A percentile compares a stretch with the other conserved stretches of the same genome.
These are phyloP conservation scores for Moesziomyces aphidis DNA, from an alignment of 1,284 basidiomycete genomes.

Conservation along the genomic window DNA sequence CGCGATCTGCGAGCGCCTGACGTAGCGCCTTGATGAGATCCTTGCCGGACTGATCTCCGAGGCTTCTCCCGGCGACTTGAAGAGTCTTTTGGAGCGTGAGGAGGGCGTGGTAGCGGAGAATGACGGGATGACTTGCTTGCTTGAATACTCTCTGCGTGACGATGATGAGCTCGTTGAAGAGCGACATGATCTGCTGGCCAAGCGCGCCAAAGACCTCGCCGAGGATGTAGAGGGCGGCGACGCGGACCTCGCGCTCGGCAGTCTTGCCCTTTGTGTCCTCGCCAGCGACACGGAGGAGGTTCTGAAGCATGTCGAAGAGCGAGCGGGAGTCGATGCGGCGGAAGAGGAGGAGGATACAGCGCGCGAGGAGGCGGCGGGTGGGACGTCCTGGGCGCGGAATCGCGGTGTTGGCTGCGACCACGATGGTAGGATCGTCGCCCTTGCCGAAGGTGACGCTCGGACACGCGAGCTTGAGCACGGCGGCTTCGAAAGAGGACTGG, in stretches of 20 bases:
- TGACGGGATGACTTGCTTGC: slow-evolving; percentile 69
- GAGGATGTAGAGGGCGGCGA: slow-evolving; percentile 81
- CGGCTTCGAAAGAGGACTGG: slow-evolving; percentile 75
- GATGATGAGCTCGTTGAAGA: slow-evolving; percentile 81
- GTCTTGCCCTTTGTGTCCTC: slow-evolving; percentile 71
- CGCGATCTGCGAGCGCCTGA: slow-evolving; percentile 82
- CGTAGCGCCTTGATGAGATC: slow-evolving; percentile 89
- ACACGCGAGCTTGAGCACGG: slow-evolving; percentile 75
- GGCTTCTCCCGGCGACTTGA: slow-evolving; percentile 80
- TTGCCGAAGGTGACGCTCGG: slow-evolving; percentile 35
- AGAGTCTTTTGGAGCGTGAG: slow-evolving; percentile 81
- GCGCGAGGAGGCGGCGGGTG: slow-evolving; percentile 80
- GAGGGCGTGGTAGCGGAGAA: slow-evolving; percentile 86
- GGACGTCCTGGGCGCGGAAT: slow-evolving; percentile 79
- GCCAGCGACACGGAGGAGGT: slow-evolving; percentile 45
- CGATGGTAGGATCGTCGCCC: slow-evolving; percentile 21
- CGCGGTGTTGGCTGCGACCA: slow-evolving; percentile 26
- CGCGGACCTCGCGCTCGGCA: slow-evolving; percentile 78
- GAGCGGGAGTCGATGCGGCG: slow-evolving; percentile 80
- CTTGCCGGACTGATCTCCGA: slow-evolving; percentile 81
- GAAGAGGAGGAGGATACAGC: slow-evolving; percentile 84
- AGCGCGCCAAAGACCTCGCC: slow-evolving; percentile 87
- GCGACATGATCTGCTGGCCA: slow-evolving; percentile 90
- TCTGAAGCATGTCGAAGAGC: slow-evolving; percentile 84
- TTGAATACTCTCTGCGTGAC: slow-evolving; percentile 49